Conservation (phyloP, 768 basidiomycete genomes). For the Pholiota molesta region DNA sequence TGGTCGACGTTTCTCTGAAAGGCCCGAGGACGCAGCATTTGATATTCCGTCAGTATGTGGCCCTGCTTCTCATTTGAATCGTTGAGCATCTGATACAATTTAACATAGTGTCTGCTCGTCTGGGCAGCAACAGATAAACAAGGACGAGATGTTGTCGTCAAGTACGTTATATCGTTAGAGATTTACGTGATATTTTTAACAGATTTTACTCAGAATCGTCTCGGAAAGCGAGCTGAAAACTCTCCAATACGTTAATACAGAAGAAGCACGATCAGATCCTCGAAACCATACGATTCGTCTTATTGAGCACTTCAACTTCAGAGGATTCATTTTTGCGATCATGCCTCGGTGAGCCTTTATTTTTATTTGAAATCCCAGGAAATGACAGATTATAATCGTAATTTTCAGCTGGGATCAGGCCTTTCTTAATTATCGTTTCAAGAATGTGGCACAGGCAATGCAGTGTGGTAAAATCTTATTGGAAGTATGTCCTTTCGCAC, state of each 20-base stretch:
- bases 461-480: background rate
- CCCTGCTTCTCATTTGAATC: too few relatives aligned
- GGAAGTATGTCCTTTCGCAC: background rate
- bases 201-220: too few relatives aligned
- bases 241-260: background rate
- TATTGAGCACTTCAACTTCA: conserved; percentile 13
- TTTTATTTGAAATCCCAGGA: background rate
- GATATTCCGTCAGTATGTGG: too few relatives aligned
- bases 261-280: conserved; percentile 8
- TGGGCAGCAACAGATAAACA: too few relatives aligned
- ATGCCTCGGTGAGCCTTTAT: conserved; percentile 15
- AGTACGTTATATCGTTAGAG: too few relatives aligned
- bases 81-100: too few relatives aligned
- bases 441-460: background rate
- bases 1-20: too few relatives aligned
- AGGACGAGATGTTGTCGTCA: too few relatives aligned
- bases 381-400: background rate
- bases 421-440: background rate
- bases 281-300: conserved; percentile 19
- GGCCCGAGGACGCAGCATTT: too few relatives aligned
- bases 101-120: too few relatives aligned
- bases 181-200: too few relatives aligned
- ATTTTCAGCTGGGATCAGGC: conserved; percentile 10
- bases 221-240: background rate
- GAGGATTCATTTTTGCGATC: conserved; percentile 14